Evolutionary conservation across 305 asterid species (phyloP), one percentile per base, ranked within the genome.

Genomic region (Nicotiana rustica): DNA sequence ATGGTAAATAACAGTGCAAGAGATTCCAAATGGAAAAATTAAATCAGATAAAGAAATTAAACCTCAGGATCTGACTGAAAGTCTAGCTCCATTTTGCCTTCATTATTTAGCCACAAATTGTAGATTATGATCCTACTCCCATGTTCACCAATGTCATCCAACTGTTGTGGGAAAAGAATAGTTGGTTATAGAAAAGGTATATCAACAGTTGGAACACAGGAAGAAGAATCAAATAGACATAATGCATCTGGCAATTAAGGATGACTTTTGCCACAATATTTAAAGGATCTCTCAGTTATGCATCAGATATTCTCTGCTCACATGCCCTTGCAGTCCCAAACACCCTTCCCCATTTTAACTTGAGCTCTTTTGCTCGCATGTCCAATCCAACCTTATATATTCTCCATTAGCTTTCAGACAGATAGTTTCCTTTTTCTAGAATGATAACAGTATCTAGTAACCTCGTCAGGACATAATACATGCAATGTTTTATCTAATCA

Each of bases 31-130:
- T 21, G 80, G 44, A 47, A 85, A 83, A 85, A 85, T 66, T 56
- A 85, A 81, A 78, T 73, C 78, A 64, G 77, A 64, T 6, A 64
- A 56, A 61, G 61, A 68, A 69, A 79, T 38, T 65, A 56, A 85
- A 94, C 98, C 98, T 93, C 93, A 10, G 93, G 90, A 90, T 95
- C 97, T 17, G 95, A 87, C 79, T 91, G 95, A 77, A 96, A 94
- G 86, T 95, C 93, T 0, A 96, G 98, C 93, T 96, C 99, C 90
- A 90, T 55, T 79, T 89, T 59, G 25, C 97, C 96, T 64, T 91
- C 95, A 89, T 92, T 89, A 49, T 85, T 88, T 84, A 83, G 89
- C 99, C 99, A 96, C 87, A 96, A 86, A 89, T 93, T 96, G 83
- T 92, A 96, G 77, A 96, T 79, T 71, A 96, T 86, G 77, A 95